Evolutionary conservation across 139 green algal genomes (phyloP).

Genomic region (Axilococcus clingmanii): DNA sequence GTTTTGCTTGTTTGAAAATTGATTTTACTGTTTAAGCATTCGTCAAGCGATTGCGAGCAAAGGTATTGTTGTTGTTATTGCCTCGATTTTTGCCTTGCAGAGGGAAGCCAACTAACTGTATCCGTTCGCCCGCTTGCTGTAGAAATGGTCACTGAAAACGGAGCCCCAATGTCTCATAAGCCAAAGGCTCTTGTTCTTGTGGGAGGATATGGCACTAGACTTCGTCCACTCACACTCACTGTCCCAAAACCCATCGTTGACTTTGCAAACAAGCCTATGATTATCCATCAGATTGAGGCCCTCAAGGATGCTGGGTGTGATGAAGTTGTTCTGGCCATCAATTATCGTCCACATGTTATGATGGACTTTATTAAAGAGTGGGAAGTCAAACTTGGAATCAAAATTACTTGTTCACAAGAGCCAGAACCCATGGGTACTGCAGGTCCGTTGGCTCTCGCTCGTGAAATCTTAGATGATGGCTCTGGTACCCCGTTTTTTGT

Average conservation of each 20-base stretch:
- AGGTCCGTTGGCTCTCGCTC: conserved; percentile 82
- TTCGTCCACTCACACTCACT: conserved; percentile 67
- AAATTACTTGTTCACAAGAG: conserved; percentile 91
- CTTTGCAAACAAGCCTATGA: conserved; percentile 98
- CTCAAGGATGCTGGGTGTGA: conserved; percentile 79
- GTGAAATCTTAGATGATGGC: conserved; percentile 80
- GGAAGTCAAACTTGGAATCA: conserved; percentile 89
- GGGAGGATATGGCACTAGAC: conserved; percentile 77
- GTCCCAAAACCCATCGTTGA: conserved; percentile 94
- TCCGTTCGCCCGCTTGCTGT: too few species aligned
- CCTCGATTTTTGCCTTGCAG: too few species aligned
- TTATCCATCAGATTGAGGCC: conserved; percentile 94
- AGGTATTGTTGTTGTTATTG: too few species aligned
- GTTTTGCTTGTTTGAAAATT: too few species aligned
- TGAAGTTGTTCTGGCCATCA: conserved; percentile 96
- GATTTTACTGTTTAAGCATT: too few species aligned
- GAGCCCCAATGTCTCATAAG: conserved; percentile 2
- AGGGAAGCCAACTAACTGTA: too few species aligned
- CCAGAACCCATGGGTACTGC: conserved; percentile 96
- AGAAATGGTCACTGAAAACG: too few species aligned
- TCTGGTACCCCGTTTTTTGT: conserved; percentile 90
- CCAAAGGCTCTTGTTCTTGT: conserved; percentile 81
- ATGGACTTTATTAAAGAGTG: conserved; percentile 89
- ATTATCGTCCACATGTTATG: conserved; percentile 94
- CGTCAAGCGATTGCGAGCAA: too few species aligned